Evolutionary conservation across 371 early-diverging fungal species (phyloP).

Genomic region (Lichtheimia ramosa): DNA sequence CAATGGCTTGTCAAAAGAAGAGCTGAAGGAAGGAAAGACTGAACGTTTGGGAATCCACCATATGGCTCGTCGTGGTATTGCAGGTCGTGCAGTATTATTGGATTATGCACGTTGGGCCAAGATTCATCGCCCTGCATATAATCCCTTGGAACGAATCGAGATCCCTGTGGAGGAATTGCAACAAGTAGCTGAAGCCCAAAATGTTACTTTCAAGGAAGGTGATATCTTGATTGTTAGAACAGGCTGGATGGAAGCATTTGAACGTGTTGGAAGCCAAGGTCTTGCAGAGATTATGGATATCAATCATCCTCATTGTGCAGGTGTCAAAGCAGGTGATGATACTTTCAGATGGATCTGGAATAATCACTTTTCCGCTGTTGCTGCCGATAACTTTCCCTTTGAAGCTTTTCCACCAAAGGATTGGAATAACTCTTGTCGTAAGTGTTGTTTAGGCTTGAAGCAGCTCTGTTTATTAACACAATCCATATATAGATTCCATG

Average conservation of each 20-base stretch:
- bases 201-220: constrained; percentile 33
- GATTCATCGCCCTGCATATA: constrained; percentile 20
- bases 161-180: constrained; percentile 38
- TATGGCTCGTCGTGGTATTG: constrained; percentile 44
- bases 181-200: constrained; percentile 32
- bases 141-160: constrained; percentile 31
- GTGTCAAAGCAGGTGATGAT: constrained; percentile 39
- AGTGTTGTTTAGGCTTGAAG: constrained; percentile 4
- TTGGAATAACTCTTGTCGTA: constrained; percentile 21
- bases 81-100: constrained; percentile 41
- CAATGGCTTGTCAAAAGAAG: constrained; percentile 22
- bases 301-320: constrained; percentile 21
- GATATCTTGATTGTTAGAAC: constrained; percentile 42
- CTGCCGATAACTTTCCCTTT: constrained; percentile 30
- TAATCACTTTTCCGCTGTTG: constrained; percentile 46
- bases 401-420: constrained; percentile 36
- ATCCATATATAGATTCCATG: constrained; percentile 19
- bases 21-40: constrained; percentile 13
- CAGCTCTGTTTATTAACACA: neutral
- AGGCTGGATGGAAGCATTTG: constrained; percentile 35
- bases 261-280: neutral
- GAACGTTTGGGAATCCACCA: constrained; percentile 45
- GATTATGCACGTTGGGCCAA: constrained; percentile 45
- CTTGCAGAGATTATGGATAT: constrained; percentile 11
- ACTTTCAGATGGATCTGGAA: constrained; percentile 48